phyloP scores from a whole-genome alignment of 2,329 filamentous ascomycete genomes.

The Alternaria sp. region DNA sequence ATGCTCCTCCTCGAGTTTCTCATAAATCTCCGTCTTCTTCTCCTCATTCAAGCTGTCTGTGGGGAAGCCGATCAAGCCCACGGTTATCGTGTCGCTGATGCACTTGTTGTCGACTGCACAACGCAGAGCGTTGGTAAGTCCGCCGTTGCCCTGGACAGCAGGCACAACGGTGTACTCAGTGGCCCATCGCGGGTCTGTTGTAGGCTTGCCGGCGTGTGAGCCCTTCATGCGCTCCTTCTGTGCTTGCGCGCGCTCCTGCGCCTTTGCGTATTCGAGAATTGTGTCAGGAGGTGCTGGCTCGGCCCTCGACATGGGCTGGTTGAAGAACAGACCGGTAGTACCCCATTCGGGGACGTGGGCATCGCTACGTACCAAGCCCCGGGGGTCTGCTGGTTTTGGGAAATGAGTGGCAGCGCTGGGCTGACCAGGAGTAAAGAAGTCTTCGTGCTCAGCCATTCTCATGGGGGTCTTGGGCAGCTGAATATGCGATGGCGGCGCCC shows the following conservation, averaged over 20 bases:
- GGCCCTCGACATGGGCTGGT: conserved; percentile 80
- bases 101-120: conserved; percentile 75
- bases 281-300: conserved; percentile 77
- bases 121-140: conserved; percentile 85
- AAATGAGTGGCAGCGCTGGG: conserved; percentile 63
- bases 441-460: conserved; percentile 49
- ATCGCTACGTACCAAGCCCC: conserved; percentile 73
- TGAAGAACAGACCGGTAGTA: conserved; percentile 64
- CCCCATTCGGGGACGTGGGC: conserved; percentile 82
- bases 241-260: conserved; percentile 49
- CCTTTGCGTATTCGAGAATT: conserved; percentile 72
- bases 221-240: conserved; percentile 34
- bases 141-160: conserved; percentile 91
- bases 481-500: conserved; percentile 34
- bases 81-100: conserved; percentile 81
- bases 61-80: conserved; percentile 92
- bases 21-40: conserved; percentile 83
- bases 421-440: conserved; percentile 56
- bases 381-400: conserved; percentile 56
- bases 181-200: conserved; percentile 62
- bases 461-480: conserved; percentile 53
- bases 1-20: conserved; percentile 80
- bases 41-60: conserved; percentile 82
- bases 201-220: conserved; percentile 31
- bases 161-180: conserved; percentile 84